Evolutionary conservation across 768 basidiomycete species (phyloP), one percentile per base, ranked within the genome.

Genomic region (Boletus tylopilopsis): DNA sequence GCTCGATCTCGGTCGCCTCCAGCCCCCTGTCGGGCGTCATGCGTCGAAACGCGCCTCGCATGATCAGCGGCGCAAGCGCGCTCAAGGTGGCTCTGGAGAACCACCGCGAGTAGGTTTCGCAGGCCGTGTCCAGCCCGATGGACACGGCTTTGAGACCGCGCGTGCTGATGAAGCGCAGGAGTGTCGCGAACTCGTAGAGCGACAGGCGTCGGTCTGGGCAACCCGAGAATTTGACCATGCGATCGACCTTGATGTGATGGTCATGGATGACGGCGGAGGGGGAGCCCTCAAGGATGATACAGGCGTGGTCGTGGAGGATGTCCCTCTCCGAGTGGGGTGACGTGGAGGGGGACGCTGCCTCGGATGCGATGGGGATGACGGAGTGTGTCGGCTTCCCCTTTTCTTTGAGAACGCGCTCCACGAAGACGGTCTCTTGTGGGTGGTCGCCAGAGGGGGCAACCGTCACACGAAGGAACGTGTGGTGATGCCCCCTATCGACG

Each of bases 61-160:
- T 49, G 4, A 54, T 37, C 7, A 2, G 6, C 5, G 44, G 48
- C 1, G 40, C 40, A 23, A 50, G 34, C 6, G 37, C 42, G 13
- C 18, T 19, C 32, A 55, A 4, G 9, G 35, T 39, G 11, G 55
- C 48, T 19, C 53, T 42, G 18, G 44, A 37, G 16, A 56, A 56
- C 55, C 53, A 56, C 16, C 27, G 41, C 6, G 55, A 38, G 22
- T 55, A 55, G 11, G 55, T 46, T 27, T 54, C 53, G 24, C 55
- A 56, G 9, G 40, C 51, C 0, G 54, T 48, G 13, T 56, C 48
- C 25, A 50, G 18, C 2, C 48, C 47, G 9, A 50, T 42, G 5
- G 55, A 55, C 6, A 55, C 37, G 7, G 40, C 41, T 1, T 27
- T 35, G 0, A 40, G 27, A 6, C 47, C 55, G 15, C 34, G 38